Evolutionary conservation across 176 grass and related monocot species (phyloP), one percentile per base, ranked within the genome.

Genomic region (Dactylis glomerata): DNA sequence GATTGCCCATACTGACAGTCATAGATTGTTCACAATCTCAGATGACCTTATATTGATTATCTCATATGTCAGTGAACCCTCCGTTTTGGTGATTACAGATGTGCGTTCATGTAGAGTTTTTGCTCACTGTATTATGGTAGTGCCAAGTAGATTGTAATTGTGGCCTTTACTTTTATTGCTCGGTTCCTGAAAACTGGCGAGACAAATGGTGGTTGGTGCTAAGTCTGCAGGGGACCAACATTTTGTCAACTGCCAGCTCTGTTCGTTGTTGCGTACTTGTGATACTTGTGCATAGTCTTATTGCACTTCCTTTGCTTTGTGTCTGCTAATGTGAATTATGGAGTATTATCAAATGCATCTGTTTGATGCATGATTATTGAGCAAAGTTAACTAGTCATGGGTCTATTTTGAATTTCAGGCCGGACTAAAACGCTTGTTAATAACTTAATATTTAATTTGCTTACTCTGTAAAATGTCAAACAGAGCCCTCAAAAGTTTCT

Each of bases 41-140:
- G 19, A 11, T 17, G 27, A 56, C 71, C 73, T 71, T 61, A 66
- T 46, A 27, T 59, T 63, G 66, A 27, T 59, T 63, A 52, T 38
- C 1, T 83, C 23, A 23, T 38, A 10, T 63, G 33, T 19, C 23
- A 68, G 8, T 41, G 17, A 32, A 40, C 1, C 63, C n/a, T 26
- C 22, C 4, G 1, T 76, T 50, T 51, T 49, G 47, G 57, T 59
- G 11, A 70, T 77, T 16, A 49, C 78, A 76, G 2, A 45, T 23
- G 30, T 76, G 7, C 13, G 61, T 77, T 70, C 27, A 20, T 42
- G 32, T 82, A 86, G 37, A 19, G 9, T 73, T 28, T 80, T 84
- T 73, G 33, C 55, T 6, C 20, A 36, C 23, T 75, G 46, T 3
- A 31, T 36, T 36, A 55, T 75, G 76, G 23, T 57, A 9, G 10